Base-by-base conservation (phyloP, 2,329 filamentous ascomycete species). In the Phialocephala sp. region DNA sequence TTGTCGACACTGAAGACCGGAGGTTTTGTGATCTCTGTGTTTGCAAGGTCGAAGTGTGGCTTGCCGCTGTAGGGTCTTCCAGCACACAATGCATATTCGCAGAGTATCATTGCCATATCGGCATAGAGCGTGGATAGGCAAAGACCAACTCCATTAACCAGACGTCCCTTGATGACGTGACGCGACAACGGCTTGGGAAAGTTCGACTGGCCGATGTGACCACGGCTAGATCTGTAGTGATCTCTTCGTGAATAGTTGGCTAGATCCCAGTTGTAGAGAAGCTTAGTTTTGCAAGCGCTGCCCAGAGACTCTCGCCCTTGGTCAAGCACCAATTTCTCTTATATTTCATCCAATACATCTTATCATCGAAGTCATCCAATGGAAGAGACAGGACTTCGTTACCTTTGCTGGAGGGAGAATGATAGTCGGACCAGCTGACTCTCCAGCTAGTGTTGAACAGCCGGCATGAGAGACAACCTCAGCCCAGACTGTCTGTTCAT, bases 391-490 rank as follows among this genome's bases (percentile, higher is more conserved):
- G 77, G 22, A 91, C 79, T 50, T 84, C 80, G 41, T 88, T 84
- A 0, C 81, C 81, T 37, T 78, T 74, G 69, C 86, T 84, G 74
- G 88, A 90, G 60, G 87, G 82, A 52, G 82, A 80, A 77, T 91
- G 87, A 73, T 85, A 91, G 77, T 92, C 90, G 66, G 87, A 84
- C 85, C 91, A 94, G 74, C 89, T 82, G 64, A 93, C 80, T 47
- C 83, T 79, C 6, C 91, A 78, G 39, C 90, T 90, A 14, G 82
- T 83, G 1, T 79, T 79, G 77, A 91, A 87, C 0, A 94, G 80
- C 92, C 85, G 0, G 89, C 89, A 72, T 92, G 88, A 41, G 90
- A 89, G 20, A 91, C 90, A 67, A 93, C 79, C 76, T 93, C 91
- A 61, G 93, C 79, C 85, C 87, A 92, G 36, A 88, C 83, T 85